phyloP scores from a whole-genome alignment of 1,284 basidiomycete species.

The Sporisorium sorghi region DNA sequence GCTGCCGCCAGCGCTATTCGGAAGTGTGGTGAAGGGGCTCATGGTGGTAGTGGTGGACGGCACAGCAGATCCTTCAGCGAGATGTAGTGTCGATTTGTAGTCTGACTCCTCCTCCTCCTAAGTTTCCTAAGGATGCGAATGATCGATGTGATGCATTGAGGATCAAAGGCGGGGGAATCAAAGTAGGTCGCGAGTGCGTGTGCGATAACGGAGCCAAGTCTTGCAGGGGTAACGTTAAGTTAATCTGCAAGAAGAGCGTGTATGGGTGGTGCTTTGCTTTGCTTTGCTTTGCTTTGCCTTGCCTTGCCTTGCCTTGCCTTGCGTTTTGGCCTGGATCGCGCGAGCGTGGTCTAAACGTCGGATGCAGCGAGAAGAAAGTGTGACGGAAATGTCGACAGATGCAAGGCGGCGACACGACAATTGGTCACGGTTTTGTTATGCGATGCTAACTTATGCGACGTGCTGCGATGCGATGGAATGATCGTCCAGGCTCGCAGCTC shows the following conservation, averaged over 20 bases:
- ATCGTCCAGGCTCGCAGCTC: neutral
- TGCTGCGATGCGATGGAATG: no score
- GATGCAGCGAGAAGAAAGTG: neutral
- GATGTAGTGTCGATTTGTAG: neutral
- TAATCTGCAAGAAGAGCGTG: no score
- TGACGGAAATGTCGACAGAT: neutral
- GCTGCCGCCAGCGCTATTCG: conserved; percentile 6
- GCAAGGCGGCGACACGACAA: neutral
- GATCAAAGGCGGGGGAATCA: neutral
- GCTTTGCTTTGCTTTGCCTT: no score
- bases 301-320: no score
- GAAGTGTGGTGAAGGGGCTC: conserved; percentile 13
- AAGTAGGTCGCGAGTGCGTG: neutral
- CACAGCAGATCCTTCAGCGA: neutral
- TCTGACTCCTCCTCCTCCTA: neutral
- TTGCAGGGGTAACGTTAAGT: no score
- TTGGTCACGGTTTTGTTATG: neutral
- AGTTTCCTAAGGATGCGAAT: no score
- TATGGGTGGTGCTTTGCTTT: no score
- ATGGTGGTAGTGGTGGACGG: neutral
- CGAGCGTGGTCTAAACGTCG: neutral
- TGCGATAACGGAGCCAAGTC: no score
- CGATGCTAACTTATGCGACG: no score
- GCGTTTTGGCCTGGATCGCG: no score
- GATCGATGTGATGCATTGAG: neutral